Conservation (phyloP, 257 asterid species). For the Jasminum sambac region DNA sequence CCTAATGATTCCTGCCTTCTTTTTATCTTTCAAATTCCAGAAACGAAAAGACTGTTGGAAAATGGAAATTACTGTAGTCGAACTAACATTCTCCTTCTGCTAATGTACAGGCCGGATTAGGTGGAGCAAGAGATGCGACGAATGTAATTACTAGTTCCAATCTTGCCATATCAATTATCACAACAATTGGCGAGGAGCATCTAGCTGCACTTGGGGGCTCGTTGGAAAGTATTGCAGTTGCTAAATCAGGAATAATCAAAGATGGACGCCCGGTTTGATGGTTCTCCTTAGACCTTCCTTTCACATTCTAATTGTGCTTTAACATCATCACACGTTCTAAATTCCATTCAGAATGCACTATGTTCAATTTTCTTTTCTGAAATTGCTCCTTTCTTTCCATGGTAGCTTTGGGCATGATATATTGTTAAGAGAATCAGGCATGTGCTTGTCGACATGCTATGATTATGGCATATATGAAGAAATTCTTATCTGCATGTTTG, state of each 20-base stretch:
- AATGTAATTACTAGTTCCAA: slow-evolving; percentile 67
- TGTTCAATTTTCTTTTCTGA: not conserved
- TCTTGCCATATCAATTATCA: slow-evolving; percentile 73
- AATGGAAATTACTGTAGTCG: not conserved
- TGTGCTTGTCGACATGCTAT: not conserved
- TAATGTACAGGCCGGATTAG: slow-evolving; percentile 67
- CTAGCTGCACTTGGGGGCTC: slow-evolving; percentile 95
- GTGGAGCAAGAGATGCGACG: slow-evolving; percentile 98
- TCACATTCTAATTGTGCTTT: slow-evolving; percentile 19
- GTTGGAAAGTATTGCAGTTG: slow-evolving; percentile 83
- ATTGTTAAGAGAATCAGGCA: not conserved
- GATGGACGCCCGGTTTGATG: slow-evolving; percentile 94
- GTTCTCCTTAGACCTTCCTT: slow-evolving; percentile 39
- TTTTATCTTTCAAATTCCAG: not conserved
- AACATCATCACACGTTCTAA: slow-evolving; percentile 4
- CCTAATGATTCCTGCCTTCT: not conserved
- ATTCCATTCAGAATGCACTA: not conserved
- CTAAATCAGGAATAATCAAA: slow-evolving; percentile 94
- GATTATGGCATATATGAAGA: not conserved
- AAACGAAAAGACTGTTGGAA: not conserved
- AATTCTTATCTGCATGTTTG: not conserved
- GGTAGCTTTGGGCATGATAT: slow-evolving; percentile 5
- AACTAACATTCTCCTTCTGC: slow-evolving; percentile 9
- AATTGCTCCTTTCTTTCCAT: not conserved
- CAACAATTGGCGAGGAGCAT: slow-evolving; percentile 93